A percentile compares a stretch with the other conserved stretches of the same genome.
These are phyloP conservation scores for Aleurites moluccanus DNA, from an alignment of 441 rosid species.

Conservation along the genomic window DNA sequence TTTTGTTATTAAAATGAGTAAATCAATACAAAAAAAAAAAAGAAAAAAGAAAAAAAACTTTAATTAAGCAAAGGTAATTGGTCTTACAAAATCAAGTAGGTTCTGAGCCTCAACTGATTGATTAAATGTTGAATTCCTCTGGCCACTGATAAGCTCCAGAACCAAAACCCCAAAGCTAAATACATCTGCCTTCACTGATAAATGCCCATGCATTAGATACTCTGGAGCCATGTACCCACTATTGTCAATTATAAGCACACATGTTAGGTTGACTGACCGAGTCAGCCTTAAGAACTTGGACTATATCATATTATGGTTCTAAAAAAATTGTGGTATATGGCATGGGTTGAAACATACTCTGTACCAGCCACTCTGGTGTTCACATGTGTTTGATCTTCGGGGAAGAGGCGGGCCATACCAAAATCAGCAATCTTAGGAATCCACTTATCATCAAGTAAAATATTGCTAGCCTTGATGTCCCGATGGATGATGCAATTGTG, in stretches of 20 bases:
- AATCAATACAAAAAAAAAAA: background rate
- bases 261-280: background rate
- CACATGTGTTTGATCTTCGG: slow-evolving; percentile 79
- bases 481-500: slow-evolving; percentile 85
- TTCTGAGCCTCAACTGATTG: slow-evolving; percentile 47
- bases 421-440: slow-evolving; percentile 94
- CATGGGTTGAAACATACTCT: slow-evolving; percentile 49
- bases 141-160: slow-evolving; percentile 79
- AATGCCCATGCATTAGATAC: slow-evolving; percentile 72
- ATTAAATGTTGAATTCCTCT: slow-evolving; percentile 59
- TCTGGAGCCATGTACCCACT: slow-evolving; percentile 99
- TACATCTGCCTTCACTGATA: slow-evolving; percentile 83
- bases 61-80: background rate
- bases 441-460: slow-evolving; percentile 92
- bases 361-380: slow-evolving; percentile 93
- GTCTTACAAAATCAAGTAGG: slow-evolving; percentile 88
- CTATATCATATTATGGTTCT: background rate
- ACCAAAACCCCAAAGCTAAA: slow-evolving; percentile 93
- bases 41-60: too few species aligned
- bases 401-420: slow-evolving; percentile 98
- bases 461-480: slow-evolving; percentile 89
- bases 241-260: slow-evolving; percentile 24
- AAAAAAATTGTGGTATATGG: background rate
- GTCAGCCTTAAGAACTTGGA: slow-evolving; percentile 12
- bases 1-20: background rate